Evolutionary conservation across 148 eudicot genomes (phyloP).

Genomic region (Dysphania ambrosioides): DNA sequence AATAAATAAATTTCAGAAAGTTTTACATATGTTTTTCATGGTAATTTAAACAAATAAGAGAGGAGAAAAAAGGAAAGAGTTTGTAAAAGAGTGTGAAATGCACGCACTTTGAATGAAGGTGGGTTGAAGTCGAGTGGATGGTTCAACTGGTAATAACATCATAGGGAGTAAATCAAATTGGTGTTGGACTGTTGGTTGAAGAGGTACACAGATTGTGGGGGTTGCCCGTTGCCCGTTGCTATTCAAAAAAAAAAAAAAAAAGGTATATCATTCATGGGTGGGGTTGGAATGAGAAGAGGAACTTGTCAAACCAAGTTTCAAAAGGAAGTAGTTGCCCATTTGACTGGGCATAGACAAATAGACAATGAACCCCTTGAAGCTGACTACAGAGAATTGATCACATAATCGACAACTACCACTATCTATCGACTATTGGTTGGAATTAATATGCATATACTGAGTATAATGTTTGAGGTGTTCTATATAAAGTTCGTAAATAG

Average conservation of each 20-base stretch:
- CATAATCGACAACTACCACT: too few relatives aligned
- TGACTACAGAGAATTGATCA: neutral
- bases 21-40: too few relatives aligned
- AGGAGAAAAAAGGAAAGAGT: neutral
- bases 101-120: neutral
- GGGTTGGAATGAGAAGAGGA: slow-evolving; percentile 7
- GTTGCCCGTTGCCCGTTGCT: too few relatives aligned
- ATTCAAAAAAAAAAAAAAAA: neutral
- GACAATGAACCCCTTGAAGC: slow-evolving; percentile 4
- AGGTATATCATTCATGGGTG: neutral
- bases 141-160: neutral
- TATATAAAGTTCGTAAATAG: too few relatives aligned
- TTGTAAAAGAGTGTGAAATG: too few relatives aligned
- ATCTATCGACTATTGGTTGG: too few relatives aligned
- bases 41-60: too few relatives aligned
- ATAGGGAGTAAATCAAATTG: neutral
- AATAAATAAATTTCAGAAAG: too few relatives aligned
- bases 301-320: neutral
- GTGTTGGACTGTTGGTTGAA: slow-evolving; percentile 9
- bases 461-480: too few relatives aligned
- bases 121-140: neutral
- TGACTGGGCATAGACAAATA: slow-evolving; percentile 19
- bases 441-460: too few relatives aligned
- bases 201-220: too few relatives aligned
- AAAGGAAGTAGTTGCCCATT: neutral